Conservation (phyloP, 495 filamentous ascomycete species). For the Talaromyces stipitatus region DNA sequence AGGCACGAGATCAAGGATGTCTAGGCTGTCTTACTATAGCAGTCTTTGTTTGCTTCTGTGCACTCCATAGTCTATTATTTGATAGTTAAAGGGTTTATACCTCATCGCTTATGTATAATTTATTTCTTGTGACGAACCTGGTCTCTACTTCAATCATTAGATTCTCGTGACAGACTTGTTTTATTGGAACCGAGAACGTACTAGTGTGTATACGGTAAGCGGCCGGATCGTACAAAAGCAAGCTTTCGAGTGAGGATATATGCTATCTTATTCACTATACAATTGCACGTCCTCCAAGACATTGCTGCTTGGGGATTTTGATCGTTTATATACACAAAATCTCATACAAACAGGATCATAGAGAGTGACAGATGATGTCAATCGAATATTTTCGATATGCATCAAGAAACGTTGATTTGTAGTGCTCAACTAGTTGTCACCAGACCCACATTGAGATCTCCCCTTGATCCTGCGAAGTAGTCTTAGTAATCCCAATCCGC, state of each 20-base stretch:
- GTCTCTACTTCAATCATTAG: not conserved
- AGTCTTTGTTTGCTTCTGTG: not conserved
- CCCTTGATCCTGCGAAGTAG: not conserved
- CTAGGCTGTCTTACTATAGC: not conserved
- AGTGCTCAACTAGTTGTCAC: not conserved
- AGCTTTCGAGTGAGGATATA: too few species aligned
- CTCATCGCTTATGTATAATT: not conserved
- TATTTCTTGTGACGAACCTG: not conserved
- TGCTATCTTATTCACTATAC: too few species aligned
- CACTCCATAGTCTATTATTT: not conserved
- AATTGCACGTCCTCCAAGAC: not conserved
- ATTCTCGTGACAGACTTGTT: not conserved
- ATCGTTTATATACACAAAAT: not conserved
- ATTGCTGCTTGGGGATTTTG: not conserved
- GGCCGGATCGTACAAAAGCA: not conserved
- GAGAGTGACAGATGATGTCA: not conserved
- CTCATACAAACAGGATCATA: not conserved
- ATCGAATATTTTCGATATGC: not conserved
- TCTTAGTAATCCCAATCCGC: not conserved
- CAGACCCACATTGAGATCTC: not conserved
- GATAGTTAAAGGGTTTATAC: not conserved
- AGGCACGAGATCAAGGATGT: not conserved
- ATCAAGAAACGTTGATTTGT: not conserved
- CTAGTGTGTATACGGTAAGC: not conserved
- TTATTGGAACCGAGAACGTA: not conserved